Evolutionary conservation across 345 rosid genomes (phyloP), one percentile per base, ranked within the genome.

Genomic region (Litchi chinensis): DNA sequence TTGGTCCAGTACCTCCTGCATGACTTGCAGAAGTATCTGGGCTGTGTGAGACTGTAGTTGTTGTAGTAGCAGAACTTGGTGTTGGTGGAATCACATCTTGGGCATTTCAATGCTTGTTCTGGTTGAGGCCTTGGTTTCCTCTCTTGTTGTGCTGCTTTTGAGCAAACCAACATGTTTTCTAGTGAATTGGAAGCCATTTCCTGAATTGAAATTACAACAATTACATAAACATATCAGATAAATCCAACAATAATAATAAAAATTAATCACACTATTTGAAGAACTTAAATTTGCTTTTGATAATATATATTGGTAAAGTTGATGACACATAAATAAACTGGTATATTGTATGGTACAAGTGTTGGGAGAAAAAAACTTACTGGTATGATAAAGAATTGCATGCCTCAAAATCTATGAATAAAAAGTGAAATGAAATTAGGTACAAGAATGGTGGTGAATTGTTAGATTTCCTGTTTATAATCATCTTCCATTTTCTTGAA

Each of bases 61-160:
- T 92, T 92, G 93, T 92, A 92, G 86, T 92, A 92, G 85, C 97
- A 92, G 82, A 92, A 92, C 81, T 92, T 92, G 82, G 97, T 92
- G 90, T 92, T 92, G 63, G 88, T 82, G 81, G 97, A 92, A 65
- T 91, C 93, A 74, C 97, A 92, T 76, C 97, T 85, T 21, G 97
- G 97, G 60, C 97, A 92, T 15, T 86, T 87, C 11, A 86, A 90
- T 10, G 91, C 89, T 81, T 89, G 92, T 74, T 89, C 95, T n/a
- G 90, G 90, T 81, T 76, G 87, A 21, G 89, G 90, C 75, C 83
- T 87, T 65, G 91, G 82, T 76, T 91, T 92, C 83, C 89, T 93
- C 70, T 90, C 86, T 67, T 88, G 88, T 4, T 84, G 87, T 64
- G 85, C 76, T 5, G 52, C 8, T 78, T 83, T 87, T 78, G 94